Conservation (phyloP, 2,329 filamentous ascomycete genomes). For the Microthyrium microscopicum region DNA sequence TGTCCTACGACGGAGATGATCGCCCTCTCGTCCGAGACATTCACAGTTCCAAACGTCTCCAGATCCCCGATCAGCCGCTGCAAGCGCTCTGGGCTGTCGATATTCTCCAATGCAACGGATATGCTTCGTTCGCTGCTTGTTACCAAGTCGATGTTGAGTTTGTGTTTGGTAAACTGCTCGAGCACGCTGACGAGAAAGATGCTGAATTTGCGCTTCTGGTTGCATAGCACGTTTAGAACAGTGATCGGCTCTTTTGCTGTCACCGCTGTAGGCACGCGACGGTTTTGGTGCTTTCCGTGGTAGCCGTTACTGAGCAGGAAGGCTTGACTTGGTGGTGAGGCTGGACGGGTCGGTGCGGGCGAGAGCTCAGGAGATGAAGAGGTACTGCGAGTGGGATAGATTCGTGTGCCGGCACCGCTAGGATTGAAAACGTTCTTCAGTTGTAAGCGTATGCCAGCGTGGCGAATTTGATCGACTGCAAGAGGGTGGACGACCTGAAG, state of each 20-base stretch:
- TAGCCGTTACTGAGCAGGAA: slow-evolving; percentile 9
- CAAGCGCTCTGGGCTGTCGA: too few species aligned
- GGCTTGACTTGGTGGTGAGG: neutral
- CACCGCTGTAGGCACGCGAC: slow-evolving; percentile 4
- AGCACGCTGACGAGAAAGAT: neutral
- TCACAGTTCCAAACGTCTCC: neutral
- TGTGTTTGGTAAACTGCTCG: neutral
- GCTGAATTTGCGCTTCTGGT: neutral
- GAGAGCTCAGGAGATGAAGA: neutral
- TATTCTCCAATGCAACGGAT: neutral
- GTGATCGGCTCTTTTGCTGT: neutral
- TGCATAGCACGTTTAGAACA: neutral
- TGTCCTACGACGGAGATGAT: slow-evolving; percentile 2
- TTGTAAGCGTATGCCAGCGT: slow-evolving; percentile 1
- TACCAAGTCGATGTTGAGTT: neutral
- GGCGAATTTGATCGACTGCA: slow-evolving; percentile 3
- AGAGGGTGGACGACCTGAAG: neutral
- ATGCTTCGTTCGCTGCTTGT: neutral
- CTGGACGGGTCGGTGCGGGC: neutral
- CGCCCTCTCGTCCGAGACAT: neutral
- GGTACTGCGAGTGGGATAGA: neutral
- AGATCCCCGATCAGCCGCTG: neutral
- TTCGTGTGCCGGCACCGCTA: neutral
- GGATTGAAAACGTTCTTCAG: slow-evolving; percentile 3
- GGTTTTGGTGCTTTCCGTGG: slow-evolving; percentile 8